These are phyloP conservation scores for Fusarium newnesense DNA, from an alignment of 2,329 filamentous ascomycete species.

Conservation along the genomic window DNA sequence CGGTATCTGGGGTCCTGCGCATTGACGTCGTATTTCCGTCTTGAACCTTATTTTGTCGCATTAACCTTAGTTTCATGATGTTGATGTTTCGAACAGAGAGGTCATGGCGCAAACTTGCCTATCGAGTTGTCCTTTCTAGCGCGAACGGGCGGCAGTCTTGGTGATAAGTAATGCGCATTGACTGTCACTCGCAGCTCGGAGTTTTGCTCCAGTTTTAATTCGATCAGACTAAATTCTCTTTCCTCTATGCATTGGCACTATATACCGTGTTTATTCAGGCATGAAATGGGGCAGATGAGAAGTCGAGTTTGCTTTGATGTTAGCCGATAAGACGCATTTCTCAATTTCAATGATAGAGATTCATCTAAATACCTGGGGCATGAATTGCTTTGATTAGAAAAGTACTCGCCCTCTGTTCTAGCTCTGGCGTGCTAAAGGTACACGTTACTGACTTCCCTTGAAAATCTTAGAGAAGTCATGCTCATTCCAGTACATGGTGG, in stretches of 20 bases:
- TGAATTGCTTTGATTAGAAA: background rate
- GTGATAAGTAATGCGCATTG: background rate
- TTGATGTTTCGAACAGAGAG: background rate
- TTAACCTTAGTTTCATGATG: background rate
- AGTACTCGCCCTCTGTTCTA: background rate
- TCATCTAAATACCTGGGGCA: background rate
- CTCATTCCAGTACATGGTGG: constrained; percentile 3
- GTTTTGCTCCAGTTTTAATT: background rate
- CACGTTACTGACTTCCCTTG: background rate
- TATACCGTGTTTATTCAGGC: fast-evolving
- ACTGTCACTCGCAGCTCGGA: background rate
- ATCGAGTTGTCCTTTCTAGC: background rate
- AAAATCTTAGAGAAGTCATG: constrained; percentile 3
- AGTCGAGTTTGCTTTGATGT: background rate
- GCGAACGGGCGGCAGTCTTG: background rate
- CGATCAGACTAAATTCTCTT: background rate
- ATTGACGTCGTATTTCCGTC: background rate
- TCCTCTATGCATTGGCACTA: fast-evolving
- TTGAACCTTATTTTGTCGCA: background rate
- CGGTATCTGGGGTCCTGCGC: background rate
- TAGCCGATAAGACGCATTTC: fast-evolving
- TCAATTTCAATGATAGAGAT: background rate
- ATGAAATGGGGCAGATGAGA: background rate
- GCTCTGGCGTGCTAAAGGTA: fast-evolving
- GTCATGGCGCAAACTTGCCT: background rate